phyloP scores from a whole-genome alignment of 306 rosid genomes.

The Gastrolobium villosum region DNA sequence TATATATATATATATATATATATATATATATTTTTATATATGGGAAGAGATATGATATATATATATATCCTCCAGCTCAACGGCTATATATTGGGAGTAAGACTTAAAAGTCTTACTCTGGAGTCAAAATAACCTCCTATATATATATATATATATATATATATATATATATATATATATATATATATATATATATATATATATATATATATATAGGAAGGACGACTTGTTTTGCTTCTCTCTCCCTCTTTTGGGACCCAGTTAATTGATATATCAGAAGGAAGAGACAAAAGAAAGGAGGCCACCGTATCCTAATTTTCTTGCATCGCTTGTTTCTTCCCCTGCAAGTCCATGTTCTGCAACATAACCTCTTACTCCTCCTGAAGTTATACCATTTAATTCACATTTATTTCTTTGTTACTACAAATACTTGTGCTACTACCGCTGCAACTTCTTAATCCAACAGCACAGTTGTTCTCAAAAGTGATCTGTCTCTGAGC shows the following conservation, averaged over 20 bases:
- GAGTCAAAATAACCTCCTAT: no score
- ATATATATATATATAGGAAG: no score
- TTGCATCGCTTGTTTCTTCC: constrained; percentile 44
- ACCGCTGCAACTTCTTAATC: neutral
- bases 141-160: no score
- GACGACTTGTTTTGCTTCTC: constrained; percentile 35
- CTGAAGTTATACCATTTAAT: constrained; percentile 56
- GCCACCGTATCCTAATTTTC: constrained; percentile 50
- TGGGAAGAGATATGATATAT: no score
- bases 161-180: no score
- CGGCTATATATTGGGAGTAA: no score
- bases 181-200: no score
- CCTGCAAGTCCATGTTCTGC: constrained; percentile 66
- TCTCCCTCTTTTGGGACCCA: constrained; percentile 57
- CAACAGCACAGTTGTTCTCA: constrained; percentile 17
- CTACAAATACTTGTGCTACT: constrained; percentile 40
- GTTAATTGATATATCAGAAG: constrained; percentile 44
- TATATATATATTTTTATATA: no score
- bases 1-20: no score
- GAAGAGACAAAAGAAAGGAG: constrained; percentile 48
- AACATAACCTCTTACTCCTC: constrained; percentile 43
- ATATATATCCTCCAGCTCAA: no score
- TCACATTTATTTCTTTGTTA: constrained; percentile 40
- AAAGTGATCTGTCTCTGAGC: neutral
- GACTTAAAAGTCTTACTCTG: no score